These are phyloP conservation scores for Akebia trifoliata DNA, from an alignment of 164 flowering plant genomes.

Conservation along the genomic window DNA sequence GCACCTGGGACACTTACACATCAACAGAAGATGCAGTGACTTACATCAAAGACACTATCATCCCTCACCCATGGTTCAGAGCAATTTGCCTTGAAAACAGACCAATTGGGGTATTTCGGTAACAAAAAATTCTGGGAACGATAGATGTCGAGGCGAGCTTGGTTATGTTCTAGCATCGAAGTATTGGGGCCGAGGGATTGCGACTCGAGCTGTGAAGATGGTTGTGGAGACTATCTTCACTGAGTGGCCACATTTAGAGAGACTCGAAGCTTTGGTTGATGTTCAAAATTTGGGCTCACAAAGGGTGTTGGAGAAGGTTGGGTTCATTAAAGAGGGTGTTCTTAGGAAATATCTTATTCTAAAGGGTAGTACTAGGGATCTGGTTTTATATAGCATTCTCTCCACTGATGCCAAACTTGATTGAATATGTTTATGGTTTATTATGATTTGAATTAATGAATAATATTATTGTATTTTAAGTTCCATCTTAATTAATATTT, in stretches of 20 bases:
- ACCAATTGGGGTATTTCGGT: conserved; percentile 48
- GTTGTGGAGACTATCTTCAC: conserved; percentile 35
- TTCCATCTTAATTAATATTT: too few species aligned
- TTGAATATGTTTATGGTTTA: too few species aligned
- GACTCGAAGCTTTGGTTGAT: conserved; percentile 62
- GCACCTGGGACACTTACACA: conserved; percentile 34
- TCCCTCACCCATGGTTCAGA: conserved; percentile 50
- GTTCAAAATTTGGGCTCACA: conserved; percentile 57
- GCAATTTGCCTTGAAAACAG: conserved; percentile 51
- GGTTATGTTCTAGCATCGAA: conserved; percentile 51
- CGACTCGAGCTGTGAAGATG: conserved; percentile 51
- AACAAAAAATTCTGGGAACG: conserved; percentile 17
- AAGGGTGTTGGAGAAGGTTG: conserved; percentile 62
- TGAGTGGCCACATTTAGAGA: conserved; percentile 57
- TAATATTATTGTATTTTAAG: too few species aligned
- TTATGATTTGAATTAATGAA: too few species aligned
- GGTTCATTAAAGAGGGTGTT: conserved; percentile 31
- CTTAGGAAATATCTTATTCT: conserved; percentile 24
- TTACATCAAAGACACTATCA: conserved; percentile 21
- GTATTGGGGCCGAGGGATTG: conserved; percentile 72
- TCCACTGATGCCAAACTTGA: too few species aligned
- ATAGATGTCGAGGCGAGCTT: conserved; percentile 42
- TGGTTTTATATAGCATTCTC: conserved; percentile 47
- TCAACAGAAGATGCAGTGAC: conserved; percentile 36
- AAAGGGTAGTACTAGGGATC: conserved; percentile 43